A percentile compares a stretch with the other conserved stretches of the same genome.
These are phyloP conservation scores for Rhizophora mangle DNA, from an alignment of 345 rosid genomes.

Conservation along the genomic window DNA sequence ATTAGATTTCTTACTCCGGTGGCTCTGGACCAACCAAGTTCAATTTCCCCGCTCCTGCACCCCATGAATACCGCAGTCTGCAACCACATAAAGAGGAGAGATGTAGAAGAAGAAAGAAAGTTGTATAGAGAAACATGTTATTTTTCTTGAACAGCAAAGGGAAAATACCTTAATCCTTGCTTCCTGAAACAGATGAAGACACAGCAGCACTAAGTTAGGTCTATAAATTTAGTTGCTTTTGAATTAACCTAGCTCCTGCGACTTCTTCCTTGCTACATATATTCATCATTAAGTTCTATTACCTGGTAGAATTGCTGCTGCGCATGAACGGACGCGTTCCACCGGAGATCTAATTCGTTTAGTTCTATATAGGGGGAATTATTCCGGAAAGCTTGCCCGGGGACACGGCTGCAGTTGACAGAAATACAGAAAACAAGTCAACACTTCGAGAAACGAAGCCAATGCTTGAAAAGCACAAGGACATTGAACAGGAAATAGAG, in stretches of 20 bases:
- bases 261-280: neutral
- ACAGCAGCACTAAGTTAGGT: neutral
- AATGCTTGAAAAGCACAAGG: too few relatives aligned
- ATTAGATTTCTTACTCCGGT: constrained; percentile 33
- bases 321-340: constrained; percentile 32
- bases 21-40: constrained; percentile 57
- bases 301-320: constrained; percentile 74
- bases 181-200: constrained; percentile 45
- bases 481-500: neutral
- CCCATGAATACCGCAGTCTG: constrained; percentile 84
- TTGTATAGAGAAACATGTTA: neutral
- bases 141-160: neutral
- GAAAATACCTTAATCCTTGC: constrained; percentile 74
- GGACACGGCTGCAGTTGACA: constrained; percentile 37
- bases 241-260: neutral
- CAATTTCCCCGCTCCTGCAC: constrained; percentile 79
- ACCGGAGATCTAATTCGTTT: constrained; percentile 36
- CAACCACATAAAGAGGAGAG: neutral
- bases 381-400: constrained; percentile 63
- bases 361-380: constrained; percentile 50
- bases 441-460: too few relatives aligned
- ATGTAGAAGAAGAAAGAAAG: neutral
- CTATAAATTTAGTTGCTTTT: too few relatives aligned
- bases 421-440: too few relatives aligned
- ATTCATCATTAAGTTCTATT: neutral